phyloP scores from a whole-genome alignment of 805 yeast genomes.

The Spathaspora girioi region DNA sequence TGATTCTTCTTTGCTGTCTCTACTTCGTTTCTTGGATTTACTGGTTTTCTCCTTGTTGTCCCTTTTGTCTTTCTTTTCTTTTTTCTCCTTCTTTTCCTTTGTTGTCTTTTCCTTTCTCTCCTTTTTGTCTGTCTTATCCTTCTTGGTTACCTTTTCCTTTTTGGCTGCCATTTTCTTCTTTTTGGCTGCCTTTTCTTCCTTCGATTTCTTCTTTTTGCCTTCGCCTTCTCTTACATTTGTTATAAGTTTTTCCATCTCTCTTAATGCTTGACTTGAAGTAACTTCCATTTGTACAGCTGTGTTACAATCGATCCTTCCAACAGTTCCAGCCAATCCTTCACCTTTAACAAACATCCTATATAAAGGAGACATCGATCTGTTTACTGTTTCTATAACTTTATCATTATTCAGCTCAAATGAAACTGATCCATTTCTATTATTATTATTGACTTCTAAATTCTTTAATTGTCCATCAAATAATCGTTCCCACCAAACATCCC shows the following conservation, averaged over 20 bases:
- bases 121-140: constrained; percentile 18
- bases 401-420: constrained; percentile 52
- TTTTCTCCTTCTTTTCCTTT: constrained; percentile 16
- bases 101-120: constrained; percentile 17
- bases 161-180: constrained; percentile 22
- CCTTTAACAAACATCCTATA: constrained; percentile 87
- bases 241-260: constrained; percentile 9
- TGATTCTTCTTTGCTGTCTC: background rate
- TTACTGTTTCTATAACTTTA: constrained; percentile 42
- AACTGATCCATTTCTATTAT: constrained; percentile 29
- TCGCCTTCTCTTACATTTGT: constrained; percentile 12
- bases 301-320: constrained; percentile 36
- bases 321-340: constrained; percentile 77
- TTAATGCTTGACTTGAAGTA: constrained; percentile 8
- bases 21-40: constrained; percentile 2
- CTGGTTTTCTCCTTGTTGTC: background rate
- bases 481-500: constrained; percentile 96
- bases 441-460: constrained; percentile 54
- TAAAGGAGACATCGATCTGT: constrained; percentile 60
- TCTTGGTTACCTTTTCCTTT: constrained; percentile 17
- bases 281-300: constrained; percentile 11
- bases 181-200: constrained; percentile 22
- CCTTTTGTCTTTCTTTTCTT: constrained; percentile 13
- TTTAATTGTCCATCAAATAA: constrained; percentile 91
- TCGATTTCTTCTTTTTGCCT: constrained; percentile 21